Percentiles rank a stretch among this genome's conserved stretches.
Evolutionary conservation across 2,329 filamentous ascomycete species (phyloP).

Genomic region (Microsporum canis): DNA sequence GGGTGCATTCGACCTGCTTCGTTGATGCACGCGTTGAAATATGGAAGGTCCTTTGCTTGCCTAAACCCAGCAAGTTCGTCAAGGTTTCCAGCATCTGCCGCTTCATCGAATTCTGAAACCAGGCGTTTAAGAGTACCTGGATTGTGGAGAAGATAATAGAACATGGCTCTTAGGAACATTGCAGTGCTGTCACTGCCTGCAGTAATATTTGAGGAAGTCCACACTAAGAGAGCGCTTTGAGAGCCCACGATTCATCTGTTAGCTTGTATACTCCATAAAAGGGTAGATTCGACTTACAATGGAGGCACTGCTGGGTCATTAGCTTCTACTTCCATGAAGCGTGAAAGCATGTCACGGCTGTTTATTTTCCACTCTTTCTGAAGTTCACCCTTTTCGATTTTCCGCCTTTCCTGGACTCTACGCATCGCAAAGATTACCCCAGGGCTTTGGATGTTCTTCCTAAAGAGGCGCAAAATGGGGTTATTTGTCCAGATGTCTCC

Average conservation of each 20-base stretch:
- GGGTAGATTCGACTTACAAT: conserved; percentile 22
- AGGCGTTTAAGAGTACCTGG: conserved; percentile 27
- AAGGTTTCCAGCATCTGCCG: conserved; percentile 51
- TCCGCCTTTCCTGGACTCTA: conserved; percentile 54
- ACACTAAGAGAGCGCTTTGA: conserved; percentile 63
- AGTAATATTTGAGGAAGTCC: conserved; percentile 46
- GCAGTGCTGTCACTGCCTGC: conserved; percentile 72
- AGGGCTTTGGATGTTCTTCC: conserved; percentile 59
- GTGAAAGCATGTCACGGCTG: conserved; percentile 33
- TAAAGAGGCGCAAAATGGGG: conserved; percentile 55
- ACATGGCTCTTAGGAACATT: conserved; percentile 58
- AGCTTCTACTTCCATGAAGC: conserved; percentile 21
- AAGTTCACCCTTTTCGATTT: conserved; percentile 43
- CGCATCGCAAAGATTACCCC: conserved; percentile 57
- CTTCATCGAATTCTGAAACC: conserved; percentile 33
- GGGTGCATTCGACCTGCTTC: conserved; percentile 69
- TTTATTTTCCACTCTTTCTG: conserved; percentile 27
- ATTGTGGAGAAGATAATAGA: conserved; percentile 62
- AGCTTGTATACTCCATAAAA: conserved; percentile 62
- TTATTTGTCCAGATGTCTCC: conserved; percentile 64
- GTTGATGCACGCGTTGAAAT: conserved; percentile 67
- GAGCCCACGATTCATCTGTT: conserved; percentile 47
- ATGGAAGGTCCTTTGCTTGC: conserved; percentile 58
- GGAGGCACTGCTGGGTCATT: conserved; percentile 20
- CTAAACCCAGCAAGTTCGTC: conserved; percentile 23